Base-by-base conservation (phyloP, 148 eudicot genomes). In the Rhododendron vialii region DNA sequence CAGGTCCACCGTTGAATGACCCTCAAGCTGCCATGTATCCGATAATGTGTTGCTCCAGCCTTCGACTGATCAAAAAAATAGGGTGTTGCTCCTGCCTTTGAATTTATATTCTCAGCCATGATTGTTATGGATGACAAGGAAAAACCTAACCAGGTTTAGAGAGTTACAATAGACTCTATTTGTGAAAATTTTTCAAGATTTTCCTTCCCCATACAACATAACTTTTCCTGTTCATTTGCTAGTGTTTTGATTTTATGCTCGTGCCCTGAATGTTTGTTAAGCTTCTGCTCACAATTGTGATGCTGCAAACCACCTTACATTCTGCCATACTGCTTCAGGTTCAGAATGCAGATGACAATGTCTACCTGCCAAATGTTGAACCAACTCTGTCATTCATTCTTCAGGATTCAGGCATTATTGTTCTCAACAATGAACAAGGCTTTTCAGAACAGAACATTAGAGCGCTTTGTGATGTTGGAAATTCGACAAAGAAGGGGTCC, bases 391-490 rank as follows among this genome's bases (percentile, higher is more conserved):
- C 89, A 79, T 97, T 97, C 89, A 92, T 97, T 84, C 98, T 97
- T 86, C 93, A 91, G 63, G 92, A 95, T 26, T 88, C 85, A 28
- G 91, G 96, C 83, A 92, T 97, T 63, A 78, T 93, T 80, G 92
- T 97, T 59, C 87, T 97, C n/a, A 97, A 97, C 85, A 97, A 97
- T 84, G 99, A 97, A 85, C 88, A 65, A 82, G 99, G 99, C 36
- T 97, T 97, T 88, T 92, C 91, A 88, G 92, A 90, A 50, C 88
- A 92, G 75, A 94, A 97, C 85, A 95, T 97, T 86, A 95, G 93
- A 92, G 99, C 99, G 22, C 98, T 97, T 53, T 97, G 99, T 89
- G 99, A 97, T 90, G 92, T 97, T 82, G 99, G 99, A 88, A 95
- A 92, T 86, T 97, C 99, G 84, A 97, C 99, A 5, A 97, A 97